Evolutionary conservation across 2,329 filamentous ascomycete species (phyloP).

Genomic region (Teratosphaeriaceae sp.): DNA sequence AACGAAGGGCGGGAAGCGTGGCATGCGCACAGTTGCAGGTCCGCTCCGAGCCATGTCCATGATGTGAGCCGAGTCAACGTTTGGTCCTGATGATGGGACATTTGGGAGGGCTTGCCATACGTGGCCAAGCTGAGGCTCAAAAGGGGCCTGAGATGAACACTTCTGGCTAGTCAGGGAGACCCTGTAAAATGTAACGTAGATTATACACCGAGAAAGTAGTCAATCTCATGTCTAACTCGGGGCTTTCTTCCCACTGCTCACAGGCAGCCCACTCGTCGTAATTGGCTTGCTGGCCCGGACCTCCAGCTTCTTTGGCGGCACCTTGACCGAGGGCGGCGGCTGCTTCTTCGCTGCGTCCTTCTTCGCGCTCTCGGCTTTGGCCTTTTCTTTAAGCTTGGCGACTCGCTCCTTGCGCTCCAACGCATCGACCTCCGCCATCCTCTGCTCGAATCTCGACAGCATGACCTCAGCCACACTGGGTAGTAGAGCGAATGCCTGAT

Average conservation of each 20-base stretch:
- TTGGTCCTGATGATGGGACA: too few species aligned
- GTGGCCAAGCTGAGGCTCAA: too few species aligned
- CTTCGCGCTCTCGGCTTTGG: neutral
- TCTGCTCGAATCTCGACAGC: neutral
- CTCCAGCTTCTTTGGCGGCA: conserved; percentile 4
- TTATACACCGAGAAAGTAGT: too few species aligned
- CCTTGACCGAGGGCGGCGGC: neutral
- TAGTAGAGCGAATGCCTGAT: conserved; percentile 3
- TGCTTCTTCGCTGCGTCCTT: conserved; percentile 1
- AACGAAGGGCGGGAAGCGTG: too few species aligned
- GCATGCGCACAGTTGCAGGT: too few species aligned
- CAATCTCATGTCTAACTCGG: too few species aligned
- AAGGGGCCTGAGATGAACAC: too few species aligned
- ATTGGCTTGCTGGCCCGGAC: neutral
- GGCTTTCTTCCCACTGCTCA: neutral
- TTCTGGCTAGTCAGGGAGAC: too few species aligned
- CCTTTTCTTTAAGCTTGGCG: conserved; percentile 2
- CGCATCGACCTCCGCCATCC: neutral
- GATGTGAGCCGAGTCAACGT: too few species aligned
- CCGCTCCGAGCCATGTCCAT: too few species aligned
- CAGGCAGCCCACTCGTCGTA: neutral
- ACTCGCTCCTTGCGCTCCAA: conserved; percentile 2
- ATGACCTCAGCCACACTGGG: conserved; percentile 1
- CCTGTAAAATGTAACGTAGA: too few species aligned
- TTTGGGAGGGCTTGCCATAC: too few species aligned